Evolutionary conservation across 768 basidiomycete species (phyloP).

Genomic region (Russula earlei): DNA sequence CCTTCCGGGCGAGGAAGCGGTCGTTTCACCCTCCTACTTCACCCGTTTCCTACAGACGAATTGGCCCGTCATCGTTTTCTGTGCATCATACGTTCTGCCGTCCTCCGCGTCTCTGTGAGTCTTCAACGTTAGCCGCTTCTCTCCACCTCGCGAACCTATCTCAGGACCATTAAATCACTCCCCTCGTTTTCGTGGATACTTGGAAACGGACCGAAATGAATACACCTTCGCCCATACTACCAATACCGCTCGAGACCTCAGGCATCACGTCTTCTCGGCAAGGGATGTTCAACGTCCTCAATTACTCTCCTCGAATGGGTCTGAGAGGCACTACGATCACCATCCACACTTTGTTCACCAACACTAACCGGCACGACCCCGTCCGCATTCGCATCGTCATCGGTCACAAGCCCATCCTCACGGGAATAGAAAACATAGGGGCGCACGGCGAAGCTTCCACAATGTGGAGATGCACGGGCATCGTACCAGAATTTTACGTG

Average conservation of each 20-base stretch:
- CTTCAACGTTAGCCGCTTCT: neutral
- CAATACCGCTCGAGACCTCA: neutral
- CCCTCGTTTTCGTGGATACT: neutral
- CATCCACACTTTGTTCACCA: slow-evolving; percentile 52
- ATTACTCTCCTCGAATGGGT: slow-evolving; percentile 57
- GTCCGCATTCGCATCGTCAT: slow-evolving; percentile 69
- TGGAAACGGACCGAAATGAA: neutral
- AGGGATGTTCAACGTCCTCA: slow-evolving; percentile 54
- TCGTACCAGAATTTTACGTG: slow-evolving; percentile 45
- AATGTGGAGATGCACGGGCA: slow-evolving; percentile 59
- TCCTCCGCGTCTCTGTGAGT: no score
- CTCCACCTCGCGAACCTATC: neutral
- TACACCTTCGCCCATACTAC: neutral
- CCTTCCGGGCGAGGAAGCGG: neutral
- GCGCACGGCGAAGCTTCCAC: slow-evolving; percentile 36
- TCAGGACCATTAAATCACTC: neutral
- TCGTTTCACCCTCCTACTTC: neutral
- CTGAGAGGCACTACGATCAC: slow-evolving; percentile 52
- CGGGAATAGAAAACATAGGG: slow-evolving; percentile 50
- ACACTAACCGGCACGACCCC: slow-evolving; percentile 35
- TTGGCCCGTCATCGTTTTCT: neutral
- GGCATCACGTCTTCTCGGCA: slow-evolving; percentile 36
- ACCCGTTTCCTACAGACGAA: neutral
- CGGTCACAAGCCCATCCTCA: slow-evolving; percentile 56
- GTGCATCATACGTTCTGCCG: neutral